Evolutionary conservation across 1,284 basidiomycete species (phyloP), one percentile per base, ranked within the genome.

Genomic region (Ustilago xerochloae): DNA sequence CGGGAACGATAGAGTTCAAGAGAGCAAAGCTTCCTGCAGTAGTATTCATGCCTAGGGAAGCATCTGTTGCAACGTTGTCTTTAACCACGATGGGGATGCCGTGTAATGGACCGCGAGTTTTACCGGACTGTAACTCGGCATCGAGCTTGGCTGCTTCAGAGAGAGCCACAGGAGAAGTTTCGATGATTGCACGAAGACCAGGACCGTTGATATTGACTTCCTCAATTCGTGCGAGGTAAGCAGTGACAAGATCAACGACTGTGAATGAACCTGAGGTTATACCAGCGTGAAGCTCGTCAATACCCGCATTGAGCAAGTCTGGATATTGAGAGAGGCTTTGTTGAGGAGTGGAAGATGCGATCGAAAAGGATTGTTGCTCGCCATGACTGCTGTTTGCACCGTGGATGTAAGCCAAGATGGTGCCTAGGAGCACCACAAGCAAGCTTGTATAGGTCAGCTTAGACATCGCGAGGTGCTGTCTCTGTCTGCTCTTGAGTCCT

Each of bases 11-110:
- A 8, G 87, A 87, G 10, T 83, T 81, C 5, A 87, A 78, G 9
- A 88, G 79, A 2, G 85, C 84, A 67, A 84, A 87, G 2, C 86
- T 87, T 5, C 87, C 87, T n/a, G 85, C 86, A 0, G 87, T 88
- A 0, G 87, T 87, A 69, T 91, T 90, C 89, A 91, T 88, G 0
- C 90, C 89, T 88, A 66, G 22, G 12, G 85, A 86, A 5, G 87
- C 84, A 26, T 88, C 68, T 0, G 90, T 90, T 0, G 87, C 90
- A 32, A 90, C 90, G 75, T 90, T 91, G 79, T 91, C 90, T 84
- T 92, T 92, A 56, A 92, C 75, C 3, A 91, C 83, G 41, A 91
- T 86, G 6, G 91, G 91, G 29, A 92, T 90, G 0, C 91, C 91
- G 75, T 91, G 90, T 39, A 92, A 81, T 0, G 83, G 75, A n/a